These are phyloP conservation scores for Bruguiera hainesii DNA, from an alignment of 441 rosid genomes.

Conservation along the genomic window DNA sequence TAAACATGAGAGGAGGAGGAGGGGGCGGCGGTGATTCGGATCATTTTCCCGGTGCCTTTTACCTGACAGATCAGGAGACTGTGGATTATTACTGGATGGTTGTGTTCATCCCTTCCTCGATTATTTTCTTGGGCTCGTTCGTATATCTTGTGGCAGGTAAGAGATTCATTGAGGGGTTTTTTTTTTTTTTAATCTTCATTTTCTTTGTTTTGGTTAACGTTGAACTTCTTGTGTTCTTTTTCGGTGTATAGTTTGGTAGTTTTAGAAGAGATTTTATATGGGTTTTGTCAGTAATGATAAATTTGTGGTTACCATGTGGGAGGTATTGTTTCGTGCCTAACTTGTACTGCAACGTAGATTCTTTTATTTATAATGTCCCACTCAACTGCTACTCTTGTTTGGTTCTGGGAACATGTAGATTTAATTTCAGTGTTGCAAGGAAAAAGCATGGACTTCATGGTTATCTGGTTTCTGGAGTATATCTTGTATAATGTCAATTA, in stretches of 20 bases:
- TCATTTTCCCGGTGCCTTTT: slow-evolving; percentile 63
- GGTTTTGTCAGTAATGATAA: not conserved
- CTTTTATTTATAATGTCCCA: too few species aligned
- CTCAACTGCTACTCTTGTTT: too few species aligned
- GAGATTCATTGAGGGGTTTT: not conserved
- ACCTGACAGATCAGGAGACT: slow-evolving; percentile 84
- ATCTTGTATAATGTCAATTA: too few species aligned
- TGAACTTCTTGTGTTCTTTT: slow-evolving; percentile 1
- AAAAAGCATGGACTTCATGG: too few species aligned
- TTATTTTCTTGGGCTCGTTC: slow-evolving; percentile 57
- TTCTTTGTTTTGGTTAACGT: not conserved
- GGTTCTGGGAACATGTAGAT: too few species aligned
- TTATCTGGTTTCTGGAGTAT: too few species aligned
- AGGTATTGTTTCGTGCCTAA: too few species aligned
- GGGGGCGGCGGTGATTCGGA: slow-evolving; percentile 47
- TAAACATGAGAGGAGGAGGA: slow-evolving; percentile 34
- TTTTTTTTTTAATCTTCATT: not conserved
- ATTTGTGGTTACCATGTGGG: not conserved
- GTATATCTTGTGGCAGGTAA: slow-evolving; percentile 74
- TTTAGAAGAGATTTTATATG: not conserved
- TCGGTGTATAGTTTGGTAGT: not conserved
- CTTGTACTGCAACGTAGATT: too few species aligned
- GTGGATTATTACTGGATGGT: slow-evolving; percentile 90
- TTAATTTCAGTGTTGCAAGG: too few species aligned
- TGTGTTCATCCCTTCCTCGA: slow-evolving; percentile 57